Base-by-base conservation (phyloP, 805 yeast genomes). In the Candida maltosa region DNA sequence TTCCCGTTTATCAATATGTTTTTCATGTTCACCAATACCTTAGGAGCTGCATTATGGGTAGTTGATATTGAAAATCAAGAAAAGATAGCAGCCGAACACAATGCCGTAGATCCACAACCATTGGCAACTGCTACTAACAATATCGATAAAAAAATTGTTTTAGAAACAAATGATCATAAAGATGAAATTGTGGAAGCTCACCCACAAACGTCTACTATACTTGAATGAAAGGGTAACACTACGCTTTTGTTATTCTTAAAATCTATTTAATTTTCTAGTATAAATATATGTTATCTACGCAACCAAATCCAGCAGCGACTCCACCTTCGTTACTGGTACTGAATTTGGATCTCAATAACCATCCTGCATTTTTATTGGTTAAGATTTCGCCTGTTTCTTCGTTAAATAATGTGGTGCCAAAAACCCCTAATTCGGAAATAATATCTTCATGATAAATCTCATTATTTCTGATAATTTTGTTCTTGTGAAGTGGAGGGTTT, bases 261-360 rank as follows among this genome's bases (percentile, higher is more conserved):
- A 20, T 20, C n/a, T n/a, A n/a, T n/a, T n/a, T n/a, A n/a, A n/a
- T n/a, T n/a, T 10, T 30, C 16, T 34, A 40, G 36, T 72, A 69
- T 27, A 87, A 62, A 41, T 79, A 76, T 24, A 88, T 70, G 51
- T 88, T 84, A 59, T 93, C 98, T 26, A 93, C 86, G 59, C 97
- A 88, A 5, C 97, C 99, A 61, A 86, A 91, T 1, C 99, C 99
- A 11, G 98, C 98, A 16, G 97, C 97, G 22, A 93, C 97, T 26
- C 99, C 99, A 25, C 98, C 98, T 65, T 93, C 99, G 59, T 93
- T 81, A 35, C 95, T 83, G 3, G 83, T 66, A 45, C 86, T 83
- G 38, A 88, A 78, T 58, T 93, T 93, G 7, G 96, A 84, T 62
- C 98, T 78, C 47, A 93, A 65, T 45, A 93, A 69, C 78, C 86